These are phyloP conservation scores for Psilocybe mexicana DNA, from an alignment of 1,284 basidiomycete species.

Conservation along the genomic window DNA sequence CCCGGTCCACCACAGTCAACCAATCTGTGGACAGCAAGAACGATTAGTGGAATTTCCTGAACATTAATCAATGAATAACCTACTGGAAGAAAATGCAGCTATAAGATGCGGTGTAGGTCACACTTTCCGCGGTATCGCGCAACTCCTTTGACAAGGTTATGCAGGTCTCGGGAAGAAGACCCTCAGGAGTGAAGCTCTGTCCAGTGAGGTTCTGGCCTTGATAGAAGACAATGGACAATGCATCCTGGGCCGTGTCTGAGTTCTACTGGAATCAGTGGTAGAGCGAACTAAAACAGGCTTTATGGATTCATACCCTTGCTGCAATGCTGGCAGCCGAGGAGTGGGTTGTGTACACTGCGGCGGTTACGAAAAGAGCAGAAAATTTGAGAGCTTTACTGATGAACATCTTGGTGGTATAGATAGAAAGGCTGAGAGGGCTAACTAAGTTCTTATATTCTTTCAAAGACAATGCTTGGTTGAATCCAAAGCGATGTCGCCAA, in stretches of 20 bases:
- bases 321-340: background rate
- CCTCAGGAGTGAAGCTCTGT: background rate
- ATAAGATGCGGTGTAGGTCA: background rate
- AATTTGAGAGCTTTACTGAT: background rate
- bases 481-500: too few relatives aligned
- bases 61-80: background rate
- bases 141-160: background rate
- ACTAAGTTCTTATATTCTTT: too few relatives aligned
- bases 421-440: background rate
- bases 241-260: background rate
- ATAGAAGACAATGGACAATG: background rate
- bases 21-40: background rate
- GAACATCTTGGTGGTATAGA: background rate
- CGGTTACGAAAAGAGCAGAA: background rate
- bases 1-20: background rate
- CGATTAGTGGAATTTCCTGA: background rate
- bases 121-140: background rate
- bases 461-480: too few relatives aligned
- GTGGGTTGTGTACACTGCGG: background rate
- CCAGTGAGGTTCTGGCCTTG: background rate
- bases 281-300: background rate
- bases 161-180: background rate
- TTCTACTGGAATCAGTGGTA: background rate
- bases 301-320: background rate
- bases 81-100: background rate